A percentile compares a stretch with the other conserved stretches of the same genome.
Evolutionary conservation across 495 filamentous ascomycete species (phyloP).

Genomic region (Annulohypoxylon nitens): DNA sequence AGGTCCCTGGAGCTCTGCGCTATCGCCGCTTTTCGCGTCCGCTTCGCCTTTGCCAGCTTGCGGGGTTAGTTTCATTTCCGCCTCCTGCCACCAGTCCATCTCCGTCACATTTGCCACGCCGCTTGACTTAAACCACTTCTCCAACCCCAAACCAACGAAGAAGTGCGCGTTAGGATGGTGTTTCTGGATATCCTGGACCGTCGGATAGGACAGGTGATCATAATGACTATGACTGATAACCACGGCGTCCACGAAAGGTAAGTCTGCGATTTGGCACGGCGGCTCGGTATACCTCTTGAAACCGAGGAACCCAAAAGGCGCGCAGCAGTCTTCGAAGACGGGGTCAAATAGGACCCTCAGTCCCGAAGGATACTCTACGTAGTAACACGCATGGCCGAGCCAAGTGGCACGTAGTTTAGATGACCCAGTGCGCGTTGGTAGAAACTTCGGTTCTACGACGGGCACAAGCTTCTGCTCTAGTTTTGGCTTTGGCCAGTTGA

Average conservation of each 20-base stretch:
- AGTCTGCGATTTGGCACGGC: constrained; percentile 82
- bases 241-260: constrained; percentile 88
- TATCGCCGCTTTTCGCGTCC: constrained; percentile 14
- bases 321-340: constrained; percentile 90
- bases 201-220: constrained; percentile 87
- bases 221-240: constrained; percentile 96
- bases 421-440: constrained; percentile 67
- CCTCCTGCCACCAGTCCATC: constrained; percentile 95
- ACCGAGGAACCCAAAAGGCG: constrained; percentile 76
- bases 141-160: constrained; percentile 90
- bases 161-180: constrained; percentile 85
- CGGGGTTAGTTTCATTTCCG: constrained; percentile 74
- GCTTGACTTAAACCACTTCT: constrained; percentile 80
- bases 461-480: constrained; percentile 73
- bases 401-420: constrained; percentile 86
- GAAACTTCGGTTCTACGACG: constrained; percentile 77
- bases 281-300: constrained; percentile 85
- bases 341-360: constrained; percentile 95
- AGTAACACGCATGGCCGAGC: constrained; percentile 96
- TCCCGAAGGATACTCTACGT: constrained; percentile 90
- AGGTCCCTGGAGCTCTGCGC: constrained; percentile 44
- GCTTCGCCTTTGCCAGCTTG: constrained; percentile 50
- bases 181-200: constrained; percentile 76
- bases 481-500: constrained; percentile 61
- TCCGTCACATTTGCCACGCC: constrained; percentile 84